These are phyloP conservation scores for Ganoderma leucocontextum DNA, from an alignment of 1,284 basidiomycete species.

Conservation along the genomic window DNA sequence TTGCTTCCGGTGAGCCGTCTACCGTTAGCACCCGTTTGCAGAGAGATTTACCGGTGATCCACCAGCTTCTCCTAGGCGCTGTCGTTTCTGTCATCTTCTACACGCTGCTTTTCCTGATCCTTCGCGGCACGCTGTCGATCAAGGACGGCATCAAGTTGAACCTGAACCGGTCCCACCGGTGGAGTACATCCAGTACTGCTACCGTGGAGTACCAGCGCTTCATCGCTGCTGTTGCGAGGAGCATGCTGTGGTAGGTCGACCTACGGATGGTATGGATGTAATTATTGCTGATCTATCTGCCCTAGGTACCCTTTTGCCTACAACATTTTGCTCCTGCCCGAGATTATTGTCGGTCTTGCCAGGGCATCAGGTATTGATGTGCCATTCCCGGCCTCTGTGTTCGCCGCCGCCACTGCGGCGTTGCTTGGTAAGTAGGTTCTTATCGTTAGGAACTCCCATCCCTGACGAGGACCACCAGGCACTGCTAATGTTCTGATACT, in stretches of 20 bases:
- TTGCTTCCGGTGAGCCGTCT: constrained; percentile 60
- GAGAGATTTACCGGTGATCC: neutral
- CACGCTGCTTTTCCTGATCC: constrained; percentile 62
- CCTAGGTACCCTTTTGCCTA: constrained; percentile 70
- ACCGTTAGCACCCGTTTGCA: too few species aligned
- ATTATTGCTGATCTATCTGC: neutral
- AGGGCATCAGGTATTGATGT: constrained; percentile 55
- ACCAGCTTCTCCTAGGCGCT: constrained; percentile 64
- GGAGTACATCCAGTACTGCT: constrained; percentile 44
- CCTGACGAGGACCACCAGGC: constrained; percentile 47
- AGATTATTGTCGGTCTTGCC: constrained; percentile 60
- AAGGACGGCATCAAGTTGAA: constrained; percentile 55
- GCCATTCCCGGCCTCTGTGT: constrained; percentile 53
- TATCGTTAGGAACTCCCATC: neutral
- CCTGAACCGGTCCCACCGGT: constrained; percentile 55
- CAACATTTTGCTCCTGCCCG: constrained; percentile 65
- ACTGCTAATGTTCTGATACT: constrained; percentile 69
- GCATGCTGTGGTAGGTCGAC: constrained; percentile 70
- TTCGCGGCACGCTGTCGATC: constrained; percentile 59
- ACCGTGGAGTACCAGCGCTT: constrained; percentile 62
- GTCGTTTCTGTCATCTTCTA: constrained; percentile 63
- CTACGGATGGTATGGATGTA: constrained; percentile 7
- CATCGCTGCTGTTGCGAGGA: constrained; percentile 62
- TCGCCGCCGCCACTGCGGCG: constrained; percentile 61
- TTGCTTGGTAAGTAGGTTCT: constrained; percentile 66